phyloP scores from a whole-genome alignment of 2,329 filamentous ascomycete genomes.

The Dactylellina haptotyla region DNA sequence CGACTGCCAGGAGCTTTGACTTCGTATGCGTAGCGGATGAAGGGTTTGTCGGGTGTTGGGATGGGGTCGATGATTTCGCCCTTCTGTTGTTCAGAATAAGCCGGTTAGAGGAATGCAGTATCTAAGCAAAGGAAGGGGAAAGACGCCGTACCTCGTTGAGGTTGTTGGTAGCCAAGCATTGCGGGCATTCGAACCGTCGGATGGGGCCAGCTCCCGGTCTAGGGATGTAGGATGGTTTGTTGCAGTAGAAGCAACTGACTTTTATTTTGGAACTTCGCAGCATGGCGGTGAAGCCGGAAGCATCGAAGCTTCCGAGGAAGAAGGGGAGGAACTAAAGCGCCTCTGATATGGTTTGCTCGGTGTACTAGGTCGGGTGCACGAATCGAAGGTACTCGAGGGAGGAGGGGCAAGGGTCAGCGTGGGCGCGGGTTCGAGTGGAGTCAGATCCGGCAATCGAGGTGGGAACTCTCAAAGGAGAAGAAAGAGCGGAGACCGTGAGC shows the following conservation, averaged over 20 bases:
- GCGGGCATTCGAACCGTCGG: conserved; percentile 76
- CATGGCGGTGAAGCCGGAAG: conserved; percentile 72
- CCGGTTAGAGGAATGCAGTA: conserved; percentile 53
- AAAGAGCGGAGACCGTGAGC: no score
- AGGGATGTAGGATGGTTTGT: conserved; percentile 68
- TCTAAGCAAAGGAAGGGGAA: conserved; percentile 8
- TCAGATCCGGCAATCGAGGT: no score
- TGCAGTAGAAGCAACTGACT: conserved; percentile 85
- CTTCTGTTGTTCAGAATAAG: conserved; percentile 67
- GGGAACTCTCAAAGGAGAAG: no score
- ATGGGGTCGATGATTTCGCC: conserved; percentile 92
- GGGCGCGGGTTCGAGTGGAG: no score
- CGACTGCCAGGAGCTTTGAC: conserved; percentile 64
- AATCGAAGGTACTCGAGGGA: no score
- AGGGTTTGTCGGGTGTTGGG: conserved; percentile 67
- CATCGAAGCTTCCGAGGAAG: conserved; percentile 65
- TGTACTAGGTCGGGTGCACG: no score
- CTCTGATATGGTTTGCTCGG: no score
- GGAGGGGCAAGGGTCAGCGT: no score
- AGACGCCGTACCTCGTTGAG: conserved; percentile 76
- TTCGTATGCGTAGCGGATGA: conserved; percentile 64
- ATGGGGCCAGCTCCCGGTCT: conserved; percentile 69
- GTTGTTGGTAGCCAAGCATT: conserved; percentile 88
- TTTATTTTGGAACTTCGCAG: conserved; percentile 57
- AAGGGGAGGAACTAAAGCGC: no score